These are phyloP conservation scores for Solanum etuberosum DNA, from an alignment of 257 asterid genomes.

Conservation along the genomic window DNA sequence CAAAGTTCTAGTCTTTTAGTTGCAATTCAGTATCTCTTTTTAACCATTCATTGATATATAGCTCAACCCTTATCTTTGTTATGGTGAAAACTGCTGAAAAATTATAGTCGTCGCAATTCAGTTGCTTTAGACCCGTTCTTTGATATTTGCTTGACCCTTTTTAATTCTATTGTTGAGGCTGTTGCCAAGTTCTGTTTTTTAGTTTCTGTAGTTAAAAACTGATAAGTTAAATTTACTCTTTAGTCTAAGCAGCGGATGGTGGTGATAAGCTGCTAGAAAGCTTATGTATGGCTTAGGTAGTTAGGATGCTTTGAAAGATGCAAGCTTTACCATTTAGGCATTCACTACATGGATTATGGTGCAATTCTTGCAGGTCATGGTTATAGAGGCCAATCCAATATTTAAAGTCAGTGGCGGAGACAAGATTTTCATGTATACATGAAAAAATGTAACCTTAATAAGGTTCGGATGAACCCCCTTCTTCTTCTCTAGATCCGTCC, in stretches of 20 bases:
- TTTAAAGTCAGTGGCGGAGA: neutral
- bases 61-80: neutral
- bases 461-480: neutral
- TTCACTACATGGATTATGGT: neutral
- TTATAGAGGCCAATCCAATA: neutral
- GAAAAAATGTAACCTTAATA: neutral
- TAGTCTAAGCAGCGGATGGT: neutral
- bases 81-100: neutral
- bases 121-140: neutral
- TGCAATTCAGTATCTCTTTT: neutral
- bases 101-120: neutral
- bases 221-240: neutral
- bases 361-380: neutral
- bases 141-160: neutral
- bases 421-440: neutral
- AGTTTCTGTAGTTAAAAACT: neutral
- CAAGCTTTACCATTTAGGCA: neutral
- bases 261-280: neutral
- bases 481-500: neutral
- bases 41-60: neutral
- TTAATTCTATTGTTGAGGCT: neutral
- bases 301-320: neutral
- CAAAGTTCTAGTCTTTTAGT: neutral
- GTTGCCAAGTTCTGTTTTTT: neutral
- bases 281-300: neutral